These are phyloP conservation scores for Lotmaria passim DNA, from an alignment of 208 protist species.

Conservation along the genomic window DNA sequence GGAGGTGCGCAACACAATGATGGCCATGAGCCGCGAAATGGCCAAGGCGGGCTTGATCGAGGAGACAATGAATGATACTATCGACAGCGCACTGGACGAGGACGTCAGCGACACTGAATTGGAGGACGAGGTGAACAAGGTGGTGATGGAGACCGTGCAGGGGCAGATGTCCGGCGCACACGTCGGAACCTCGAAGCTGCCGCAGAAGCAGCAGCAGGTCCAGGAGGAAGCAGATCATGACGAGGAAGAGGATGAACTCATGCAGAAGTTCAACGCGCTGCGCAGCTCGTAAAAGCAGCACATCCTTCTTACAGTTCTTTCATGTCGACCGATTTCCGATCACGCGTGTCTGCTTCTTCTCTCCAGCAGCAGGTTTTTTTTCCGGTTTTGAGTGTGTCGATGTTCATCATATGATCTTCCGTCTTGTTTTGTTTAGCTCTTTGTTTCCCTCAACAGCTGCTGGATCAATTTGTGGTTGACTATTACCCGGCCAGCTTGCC, in stretches of 20 bases:
- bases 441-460: background rate
- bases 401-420: background rate
- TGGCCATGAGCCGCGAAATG: conserved; percentile 86
- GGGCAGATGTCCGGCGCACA: conserved; percentile 67
- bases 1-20: conserved; percentile 85
- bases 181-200: conserved; percentile 61
- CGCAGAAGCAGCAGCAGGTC: conserved; percentile 41
- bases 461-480: too few species aligned
- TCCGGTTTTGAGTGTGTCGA: background rate
- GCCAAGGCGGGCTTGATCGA: conserved; percentile 90
- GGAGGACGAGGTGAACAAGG: conserved; percentile 90
- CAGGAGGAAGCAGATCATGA: conserved; percentile 48
- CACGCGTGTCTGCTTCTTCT: too few species aligned
- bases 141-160: conserved; percentile 84
- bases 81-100: conserved; percentile 83
- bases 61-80: conserved; percentile 89
- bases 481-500: too few species aligned
- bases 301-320: too few species aligned
- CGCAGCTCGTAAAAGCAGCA: conserved; percentile 37
- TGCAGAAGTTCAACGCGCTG: conserved; percentile 69
- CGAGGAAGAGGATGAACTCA: conserved; percentile 49
- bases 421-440: conserved; percentile 1
- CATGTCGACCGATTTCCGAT: too few species aligned
- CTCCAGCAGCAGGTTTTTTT: background rate
- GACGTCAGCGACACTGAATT: conserved; percentile 88